These are phyloP conservation scores for Verbascum thapsus DNA, from an alignment of 257 asterid species.

Conservation along the genomic window DNA sequence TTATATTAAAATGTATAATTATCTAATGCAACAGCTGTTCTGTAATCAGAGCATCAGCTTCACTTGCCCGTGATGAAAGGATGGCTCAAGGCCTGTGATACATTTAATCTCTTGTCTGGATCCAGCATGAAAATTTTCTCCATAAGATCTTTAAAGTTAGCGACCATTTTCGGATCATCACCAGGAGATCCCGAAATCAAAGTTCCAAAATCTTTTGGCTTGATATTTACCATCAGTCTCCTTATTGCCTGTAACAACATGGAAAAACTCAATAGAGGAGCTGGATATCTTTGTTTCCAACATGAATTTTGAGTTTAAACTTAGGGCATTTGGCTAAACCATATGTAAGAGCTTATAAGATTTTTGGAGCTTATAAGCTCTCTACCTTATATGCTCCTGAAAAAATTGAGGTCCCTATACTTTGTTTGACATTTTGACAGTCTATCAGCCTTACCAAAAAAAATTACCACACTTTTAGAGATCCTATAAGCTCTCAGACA, in stretches of 20 bases:
- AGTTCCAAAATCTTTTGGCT: constrained; percentile 90
- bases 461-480: too few species aligned
- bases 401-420: too few species aligned
- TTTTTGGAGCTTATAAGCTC: too few species aligned
- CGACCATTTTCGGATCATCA: constrained; percentile 91
- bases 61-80: constrained; percentile 99
- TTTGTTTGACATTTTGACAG: too few species aligned
- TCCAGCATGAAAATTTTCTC: constrained; percentile 89
- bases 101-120: constrained; percentile 93
- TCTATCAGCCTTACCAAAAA: too few species aligned
- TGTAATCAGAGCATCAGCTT: constrained; percentile 73
- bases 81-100: constrained; percentile 95
- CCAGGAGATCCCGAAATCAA: constrained; percentile 81
- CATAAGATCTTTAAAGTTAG: constrained; percentile 89
- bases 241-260: constrained; percentile 70
- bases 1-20: constrained; percentile 59
- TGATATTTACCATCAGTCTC: constrained; percentile 73
- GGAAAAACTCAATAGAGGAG: constrained; percentile 25
- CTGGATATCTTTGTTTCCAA: too few species aligned
- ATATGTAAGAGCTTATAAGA: too few species aligned
- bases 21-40: constrained; percentile 74
- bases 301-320: too few species aligned
- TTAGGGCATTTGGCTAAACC: too few species aligned
- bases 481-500: too few species aligned
- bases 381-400: too few species aligned